Percentiles rank a stretch among this genome's conserved stretches.
Evolutionary conservation across 352 stramenopile species (phyloP).

Genomic region (Peronosclerospora sorghi): DNA sequence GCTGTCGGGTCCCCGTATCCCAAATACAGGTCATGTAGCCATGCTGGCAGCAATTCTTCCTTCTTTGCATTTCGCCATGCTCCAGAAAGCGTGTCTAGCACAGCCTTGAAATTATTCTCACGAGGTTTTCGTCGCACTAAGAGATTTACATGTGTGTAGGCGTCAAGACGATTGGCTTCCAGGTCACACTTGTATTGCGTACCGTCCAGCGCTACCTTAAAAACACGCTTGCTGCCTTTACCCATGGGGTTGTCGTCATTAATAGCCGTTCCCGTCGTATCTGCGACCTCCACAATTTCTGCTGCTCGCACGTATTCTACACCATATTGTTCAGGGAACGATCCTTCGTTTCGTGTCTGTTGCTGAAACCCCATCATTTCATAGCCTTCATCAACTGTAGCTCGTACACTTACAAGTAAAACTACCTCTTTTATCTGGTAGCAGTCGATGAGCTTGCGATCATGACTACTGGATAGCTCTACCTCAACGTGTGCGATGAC

Average conservation of each 20-base stretch:
- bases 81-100: slow-evolving; percentile 83
- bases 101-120: slow-evolving; percentile 93
- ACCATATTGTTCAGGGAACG: slow-evolving; percentile 84
- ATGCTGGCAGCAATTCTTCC: slow-evolving; percentile 73
- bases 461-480: slow-evolving; percentile 58
- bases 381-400: slow-evolving; percentile 48
- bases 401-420: slow-evolving; percentile 86
- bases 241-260: slow-evolving; percentile 24
- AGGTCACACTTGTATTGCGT: slow-evolving; percentile 91
- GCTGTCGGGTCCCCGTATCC: slow-evolving; percentile 86
- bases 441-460: slow-evolving; percentile 72
- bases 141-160: slow-evolving; percentile 90
- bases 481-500: slow-evolving; percentile 84
- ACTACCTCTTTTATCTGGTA: slow-evolving; percentile 89
- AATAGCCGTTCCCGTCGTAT: slow-evolving; percentile 65
- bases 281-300: slow-evolving; percentile 74
- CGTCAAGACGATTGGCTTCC: slow-evolving; percentile 32
- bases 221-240: slow-evolving; percentile 68
- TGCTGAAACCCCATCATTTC: slow-evolving; percentile 50
- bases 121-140: slow-evolving; percentile 82
- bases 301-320: slow-evolving; percentile 67
- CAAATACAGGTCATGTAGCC: slow-evolving; percentile 92
- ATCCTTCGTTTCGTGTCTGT: slow-evolving; percentile 14
- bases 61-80: slow-evolving; percentile 17
- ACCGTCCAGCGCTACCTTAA: slow-evolving; percentile 87